Base-by-base conservation (phyloP, 2,329 filamentous ascomycete species). In the Nigrospora sphaerica region DNA sequence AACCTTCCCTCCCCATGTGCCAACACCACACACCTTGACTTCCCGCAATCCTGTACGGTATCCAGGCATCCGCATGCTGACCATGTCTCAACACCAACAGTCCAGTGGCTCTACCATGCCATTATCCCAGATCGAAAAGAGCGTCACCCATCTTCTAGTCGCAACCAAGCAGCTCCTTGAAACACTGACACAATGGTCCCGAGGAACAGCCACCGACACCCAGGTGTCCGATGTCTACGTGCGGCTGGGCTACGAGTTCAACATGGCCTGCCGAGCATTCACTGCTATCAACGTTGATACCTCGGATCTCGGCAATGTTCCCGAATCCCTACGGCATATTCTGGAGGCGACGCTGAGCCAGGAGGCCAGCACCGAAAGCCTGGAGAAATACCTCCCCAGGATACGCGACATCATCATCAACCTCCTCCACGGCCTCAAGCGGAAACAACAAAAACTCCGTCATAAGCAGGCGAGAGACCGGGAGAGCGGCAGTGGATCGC, bases 341-440 rank as follows among this genome's bases (percentile, higher is more conserved):
- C 78, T 98, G 46, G 93, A 98, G 67, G 88, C 95, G 47, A 98
- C 93, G 1, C 76, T 98, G 33, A 97, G 92, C 65, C 93, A 98
- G 62, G 91, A 97, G 68, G 93, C 93, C 6, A 96, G 88, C 56
- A 84, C 91, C 42, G 85, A 95, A 62, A 96, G 91, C 65, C 75
- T 98, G 50, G 93, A 98, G 64, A 87, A 86, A 63, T 98, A 95
- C 64, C 73, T 98, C 32, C 93, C 93, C 1, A 82, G 87, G 49
- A 98, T 98, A 64, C 84, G 93, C 57, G 93, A 98, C 65, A 98
- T 98, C 59, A 98, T 98, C 62, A 97, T 98, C 66, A 96, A 95
- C 62, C 75, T 98, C 31, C 78, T 98, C 10, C 93, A 98, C 63
- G 93, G 93, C 3, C 70, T 98, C 52, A 98, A 98, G 72, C 85